phyloP scores from a whole-genome alignment of 345 rosid species.

The Aegle marmelos region DNA sequence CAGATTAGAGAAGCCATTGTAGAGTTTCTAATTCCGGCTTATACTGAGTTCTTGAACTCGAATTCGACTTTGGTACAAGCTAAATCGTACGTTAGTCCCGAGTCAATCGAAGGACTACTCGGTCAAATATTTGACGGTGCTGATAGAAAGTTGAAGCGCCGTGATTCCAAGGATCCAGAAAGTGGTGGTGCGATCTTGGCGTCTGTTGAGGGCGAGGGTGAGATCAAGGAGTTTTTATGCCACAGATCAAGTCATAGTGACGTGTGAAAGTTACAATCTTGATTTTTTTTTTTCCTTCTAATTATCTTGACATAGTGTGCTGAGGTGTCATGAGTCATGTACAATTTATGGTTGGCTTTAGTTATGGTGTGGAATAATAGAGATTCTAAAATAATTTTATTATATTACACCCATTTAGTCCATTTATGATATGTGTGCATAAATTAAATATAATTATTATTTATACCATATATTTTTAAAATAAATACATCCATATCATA shows the following conservation, averaged over 20 bases:
- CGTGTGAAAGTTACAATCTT: not conserved
- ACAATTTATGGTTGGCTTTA: not conserved
- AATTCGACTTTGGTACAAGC: constrained; percentile 13
- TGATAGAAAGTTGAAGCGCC: constrained; percentile 29
- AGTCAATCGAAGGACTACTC: constrained; percentile 26
- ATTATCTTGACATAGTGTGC: not conserved
- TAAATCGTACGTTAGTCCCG: constrained; percentile 30
- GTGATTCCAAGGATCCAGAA: constrained; percentile 28
- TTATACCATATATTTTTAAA: no score
- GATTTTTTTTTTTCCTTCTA: no score
- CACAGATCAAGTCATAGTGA: constrained; percentile 28
- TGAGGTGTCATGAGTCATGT: not conserved
- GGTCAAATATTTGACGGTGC: constrained; percentile 30
- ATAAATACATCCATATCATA: no score
- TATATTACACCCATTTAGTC: no score
- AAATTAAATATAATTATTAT: no score
- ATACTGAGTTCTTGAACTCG: constrained; percentile 32
- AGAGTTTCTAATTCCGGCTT: constrained; percentile 43
- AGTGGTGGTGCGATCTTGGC: constrained; percentile 11
- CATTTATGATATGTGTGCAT: no score
- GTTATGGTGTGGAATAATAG: no score
- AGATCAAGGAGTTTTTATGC: constrained; percentile 23
- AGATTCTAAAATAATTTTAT: no score
- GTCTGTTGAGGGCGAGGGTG: constrained; percentile 25
- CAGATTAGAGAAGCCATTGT: constrained; percentile 49